Evolutionary conservation across 1,284 basidiomycete genomes (phyloP).

Genomic region (Pascua sp.): DNA sequence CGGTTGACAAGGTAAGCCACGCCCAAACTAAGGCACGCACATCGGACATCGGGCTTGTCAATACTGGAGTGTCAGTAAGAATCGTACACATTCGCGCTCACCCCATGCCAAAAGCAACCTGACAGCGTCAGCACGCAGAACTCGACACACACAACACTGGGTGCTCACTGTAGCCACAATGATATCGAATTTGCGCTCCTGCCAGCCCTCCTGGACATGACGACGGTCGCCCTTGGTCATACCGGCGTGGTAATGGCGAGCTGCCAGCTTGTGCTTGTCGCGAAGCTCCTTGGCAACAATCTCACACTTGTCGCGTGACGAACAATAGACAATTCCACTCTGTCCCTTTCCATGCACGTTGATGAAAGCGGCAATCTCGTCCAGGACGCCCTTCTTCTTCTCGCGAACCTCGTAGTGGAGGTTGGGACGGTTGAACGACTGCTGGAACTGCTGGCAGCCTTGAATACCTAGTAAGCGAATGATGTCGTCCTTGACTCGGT

Average conservation of each 20-base stretch:
- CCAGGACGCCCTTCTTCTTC: conserved; percentile 58
- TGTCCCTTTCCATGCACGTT: conserved; percentile 57
- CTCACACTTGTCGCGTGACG: conserved; percentile 71
- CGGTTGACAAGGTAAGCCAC: not conserved
- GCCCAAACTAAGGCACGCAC: conserved; percentile 45
- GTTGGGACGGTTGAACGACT: conserved; percentile 92
- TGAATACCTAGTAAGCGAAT: conserved; percentile 64
- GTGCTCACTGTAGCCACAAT: conserved; percentile 78
- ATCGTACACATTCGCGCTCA: conserved; percentile 7
- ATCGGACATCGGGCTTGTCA: conserved; percentile 70
- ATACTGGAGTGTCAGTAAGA: conserved; percentile 52
- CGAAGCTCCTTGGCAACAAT: conserved; percentile 67
- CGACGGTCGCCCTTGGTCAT: conserved; percentile 66
- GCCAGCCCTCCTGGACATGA: conserved; percentile 69
- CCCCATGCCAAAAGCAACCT: conserved; percentile 96
- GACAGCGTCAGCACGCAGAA: not conserved
- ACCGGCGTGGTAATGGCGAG: conserved; percentile 82
- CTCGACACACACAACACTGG: not conserved
- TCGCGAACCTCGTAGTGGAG: conserved; percentile 73
- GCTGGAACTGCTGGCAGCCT: conserved; percentile 61
- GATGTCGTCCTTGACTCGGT: conserved; percentile 74
- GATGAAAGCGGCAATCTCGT: conserved; percentile 73
- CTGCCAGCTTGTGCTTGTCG: conserved; percentile 59
- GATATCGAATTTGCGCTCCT: conserved; percentile 66
- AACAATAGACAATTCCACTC: conserved; percentile 86